A percentile compares a stretch with the other conserved stretches of the same genome.
phyloP scores from a whole-genome alignment of 2,329 filamentous ascomycete genomes.

The Lizonia empirigonia region DNA sequence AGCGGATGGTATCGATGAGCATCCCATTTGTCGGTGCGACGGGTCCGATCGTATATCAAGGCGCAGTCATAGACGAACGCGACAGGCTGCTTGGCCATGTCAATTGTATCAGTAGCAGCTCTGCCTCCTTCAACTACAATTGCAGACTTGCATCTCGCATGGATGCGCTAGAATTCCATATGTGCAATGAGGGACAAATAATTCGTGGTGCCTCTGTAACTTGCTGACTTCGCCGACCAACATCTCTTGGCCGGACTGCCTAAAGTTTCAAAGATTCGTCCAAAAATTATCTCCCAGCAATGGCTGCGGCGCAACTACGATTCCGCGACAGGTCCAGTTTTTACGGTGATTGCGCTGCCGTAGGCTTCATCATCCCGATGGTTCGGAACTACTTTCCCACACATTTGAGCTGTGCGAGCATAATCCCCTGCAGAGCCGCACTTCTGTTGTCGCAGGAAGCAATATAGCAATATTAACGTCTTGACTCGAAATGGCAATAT shows the following conservation, averaged over 20 bases:
- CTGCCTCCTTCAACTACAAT: not conserved
- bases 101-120: not conserved
- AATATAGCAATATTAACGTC: not conserved
- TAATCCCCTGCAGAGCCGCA: not conserved
- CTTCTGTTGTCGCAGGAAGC: not conserved
- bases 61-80: not conserved
- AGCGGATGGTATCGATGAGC: not conserved
- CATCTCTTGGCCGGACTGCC: slow-evolving; percentile 1
- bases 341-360: slow-evolving; percentile 4
- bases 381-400: not conserved
- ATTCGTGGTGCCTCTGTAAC: not conserved
- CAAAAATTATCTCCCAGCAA: not conserved
- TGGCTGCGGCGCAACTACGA: slow-evolving; percentile 10
- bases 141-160: not conserved
- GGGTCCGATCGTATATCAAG: not conserved
- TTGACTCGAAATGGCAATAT: not conserved
- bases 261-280: not conserved
- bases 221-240: slow-evolving; percentile 1
- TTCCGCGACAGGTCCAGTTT: not conserved
- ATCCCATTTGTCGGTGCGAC: slow-evolving; percentile 4
- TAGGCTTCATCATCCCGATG: slow-evolving; percentile 2
- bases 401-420: not conserved
- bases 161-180: not conserved
- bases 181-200: not conserved
- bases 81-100: not conserved